These are phyloP conservation scores for Uromyces viciae-fabae DNA, from an alignment of 1,284 basidiomycete genomes.

Conservation along the genomic window DNA sequence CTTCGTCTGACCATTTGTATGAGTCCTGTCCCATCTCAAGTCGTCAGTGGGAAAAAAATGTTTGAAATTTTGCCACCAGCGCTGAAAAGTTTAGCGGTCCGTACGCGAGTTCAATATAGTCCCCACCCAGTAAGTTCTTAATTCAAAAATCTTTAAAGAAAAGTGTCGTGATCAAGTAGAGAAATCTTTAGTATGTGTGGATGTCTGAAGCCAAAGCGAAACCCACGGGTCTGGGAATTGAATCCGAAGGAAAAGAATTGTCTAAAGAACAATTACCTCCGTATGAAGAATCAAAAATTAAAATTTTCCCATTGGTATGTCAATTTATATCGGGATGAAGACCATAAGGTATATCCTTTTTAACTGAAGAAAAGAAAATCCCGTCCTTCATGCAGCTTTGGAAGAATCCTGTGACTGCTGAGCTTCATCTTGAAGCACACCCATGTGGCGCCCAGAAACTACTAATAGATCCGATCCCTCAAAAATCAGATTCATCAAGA, in stretches of 20 bases:
- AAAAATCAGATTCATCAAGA: slow-evolving; percentile 62
- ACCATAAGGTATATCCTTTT: no score
- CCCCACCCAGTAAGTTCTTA: slow-evolving; percentile 39
- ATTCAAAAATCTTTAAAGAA: neutral
- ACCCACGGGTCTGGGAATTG: slow-evolving; percentile 73
- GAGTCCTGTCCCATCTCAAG: slow-evolving; percentile 46
- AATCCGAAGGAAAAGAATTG: slow-evolving; percentile 69
- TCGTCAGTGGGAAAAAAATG: slow-evolving; percentile 70
- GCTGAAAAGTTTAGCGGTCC: slow-evolving; percentile 77
- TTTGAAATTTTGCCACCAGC: slow-evolving; percentile 72
- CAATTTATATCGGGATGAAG: no score
- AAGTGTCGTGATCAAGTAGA: neutral
- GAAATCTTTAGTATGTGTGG: slow-evolving; percentile 50
- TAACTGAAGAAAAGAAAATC: no score
- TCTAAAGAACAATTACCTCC: slow-evolving; percentile 65
- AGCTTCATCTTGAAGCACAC: slow-evolving; percentile 66
- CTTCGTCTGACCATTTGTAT: neutral
- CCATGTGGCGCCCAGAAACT: slow-evolving; percentile 52
- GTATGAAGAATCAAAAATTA: slow-evolving; percentile 69
- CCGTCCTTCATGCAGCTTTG: slow-evolving; percentile 67
- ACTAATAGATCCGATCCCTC: slow-evolving; percentile 65
- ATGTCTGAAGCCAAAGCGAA: slow-evolving; percentile 71
- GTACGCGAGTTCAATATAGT: slow-evolving; percentile 65
- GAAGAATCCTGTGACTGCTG: slow-evolving; percentile 77
- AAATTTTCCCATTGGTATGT: slow-evolving; percentile 67